These are phyloP conservation scores for Termitomyces sp. DNA, from an alignment of 768 basidiomycete species.

Conservation along the genomic window DNA sequence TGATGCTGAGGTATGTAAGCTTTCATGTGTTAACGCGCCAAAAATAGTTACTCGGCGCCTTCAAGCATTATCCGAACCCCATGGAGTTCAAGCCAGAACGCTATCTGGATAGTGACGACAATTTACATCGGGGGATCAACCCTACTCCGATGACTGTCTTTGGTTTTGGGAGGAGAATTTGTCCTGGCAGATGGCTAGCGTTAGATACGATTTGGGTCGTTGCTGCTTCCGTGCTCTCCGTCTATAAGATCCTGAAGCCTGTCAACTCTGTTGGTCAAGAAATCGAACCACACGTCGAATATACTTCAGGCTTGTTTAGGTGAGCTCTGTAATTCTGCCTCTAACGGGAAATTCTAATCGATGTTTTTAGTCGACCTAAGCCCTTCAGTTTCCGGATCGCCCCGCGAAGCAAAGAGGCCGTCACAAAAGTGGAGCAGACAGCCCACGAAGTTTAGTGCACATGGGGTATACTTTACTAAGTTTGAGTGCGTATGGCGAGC, in stretches of 20 bases:
- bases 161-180: constrained; percentile 14
- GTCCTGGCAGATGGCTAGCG: constrained; percentile 11
- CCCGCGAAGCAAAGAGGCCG: constrained; percentile 7
- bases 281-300: constrained; percentile 10
- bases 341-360: background rate
- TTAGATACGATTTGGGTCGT: constrained; percentile 14
- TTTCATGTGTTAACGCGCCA: background rate
- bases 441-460: background rate
- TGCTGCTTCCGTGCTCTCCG: constrained; percentile 11
- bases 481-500: background rate
- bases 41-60: background rate
- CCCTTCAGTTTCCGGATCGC: constrained; percentile 10
- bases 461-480: background rate
- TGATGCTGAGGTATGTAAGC: constrained; percentile 7
- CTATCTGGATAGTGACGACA: constrained; percentile 7
- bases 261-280: constrained; percentile 3
- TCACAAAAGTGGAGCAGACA: constrained; percentile 8
- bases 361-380: constrained; percentile 9
- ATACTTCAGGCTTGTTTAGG: constrained; percentile 14
- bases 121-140: background rate
- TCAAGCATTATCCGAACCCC: constrained; percentile 12
- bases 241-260: constrained; percentile 4
- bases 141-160: constrained; percentile 9
- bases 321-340: background rate
- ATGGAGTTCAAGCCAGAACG: constrained; percentile 14